Base-by-base conservation (phyloP, 176 grass and related monocot species). In the Raddia guianensis region DNA sequence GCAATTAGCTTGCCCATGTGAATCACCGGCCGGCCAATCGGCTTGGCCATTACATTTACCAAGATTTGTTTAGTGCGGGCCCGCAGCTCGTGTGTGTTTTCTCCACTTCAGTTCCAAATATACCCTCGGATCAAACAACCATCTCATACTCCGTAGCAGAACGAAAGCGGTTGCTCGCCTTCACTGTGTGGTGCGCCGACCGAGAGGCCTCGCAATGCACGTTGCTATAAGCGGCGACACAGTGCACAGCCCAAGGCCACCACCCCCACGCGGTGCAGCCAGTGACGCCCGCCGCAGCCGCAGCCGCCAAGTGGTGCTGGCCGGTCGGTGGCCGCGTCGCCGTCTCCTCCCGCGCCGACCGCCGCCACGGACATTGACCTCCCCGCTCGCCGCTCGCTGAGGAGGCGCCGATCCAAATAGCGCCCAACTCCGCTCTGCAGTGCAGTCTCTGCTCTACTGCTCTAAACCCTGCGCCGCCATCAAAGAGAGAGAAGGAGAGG, bases 141-240 rank as follows among this genome's bases (percentile, higher is more conserved):
- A 12, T 27, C 9, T 60, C 57, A 0, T 55, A 55, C 16, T 40
- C 37, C 37, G 37, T 3, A 55, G 53, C 5, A 11, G 57, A 2
- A 5, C 27, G 9, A 69, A 47, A 47, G 44, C 14, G 1, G 5
- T 49, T 61, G 79, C 32, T 82, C 53, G 48, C 9, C 15, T 84
- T 84, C 40, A 83, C 81, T 43, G 13, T 13, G 60, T 16, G 51
- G 84, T 80, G 61, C 50, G 9, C 62, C 7, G 62, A 74, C 7
- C 49, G 51, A 44, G 42, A 7, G 59, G 15, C 69, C 68, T 73
- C 57, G 15, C 48, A 64, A 66, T 42, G 44, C 83, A 79, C 75
- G 59, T 73, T 60, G 50, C 8, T 74, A 68, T 74, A 74, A 78
- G 76, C 15, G 10, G 59, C 61, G 61, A 66, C 70, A 27, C 27